Percentiles rank a stretch among this genome's conserved stretches.
Evolutionary conservation across 2,329 filamentous ascomycete genomes (phyloP).

Genomic region (Fusarium stilboides): DNA sequence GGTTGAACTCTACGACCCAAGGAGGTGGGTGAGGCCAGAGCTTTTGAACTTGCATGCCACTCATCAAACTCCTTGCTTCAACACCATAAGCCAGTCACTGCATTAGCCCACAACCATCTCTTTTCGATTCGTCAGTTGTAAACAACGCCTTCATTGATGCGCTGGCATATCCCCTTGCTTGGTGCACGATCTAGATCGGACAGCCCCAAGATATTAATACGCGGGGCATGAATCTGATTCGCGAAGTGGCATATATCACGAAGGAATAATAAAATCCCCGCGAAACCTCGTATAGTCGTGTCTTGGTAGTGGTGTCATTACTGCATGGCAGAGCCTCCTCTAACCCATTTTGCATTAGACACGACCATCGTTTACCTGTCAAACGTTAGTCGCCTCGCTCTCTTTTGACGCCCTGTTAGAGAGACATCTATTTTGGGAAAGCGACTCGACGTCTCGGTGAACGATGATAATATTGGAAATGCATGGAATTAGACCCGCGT

Average conservation of each 20-base stretch:
- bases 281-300: slow-evolving; percentile 12
- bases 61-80: not conserved
- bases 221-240: not conserved
- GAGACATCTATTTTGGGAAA: slow-evolving; percentile 3
- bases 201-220: slow-evolving; percentile 15
- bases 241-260: slow-evolving; percentile 5
- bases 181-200: slow-evolving; percentile 6
- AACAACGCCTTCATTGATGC: slow-evolving; percentile 5
- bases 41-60: slow-evolving; percentile 23
- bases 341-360: slow-evolving; percentile 39
- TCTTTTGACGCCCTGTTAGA: slow-evolving; percentile 26
- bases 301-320: slow-evolving; percentile 26
- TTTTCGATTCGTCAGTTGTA: slow-evolving; percentile 8
- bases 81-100: slow-evolving; percentile 9
- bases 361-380: slow-evolving; percentile 19
- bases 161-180: slow-evolving; percentile 14
- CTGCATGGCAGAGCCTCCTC: slow-evolving; percentile 35
- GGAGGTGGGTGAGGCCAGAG: slow-evolving; percentile 18
- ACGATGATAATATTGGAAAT: not conserved
- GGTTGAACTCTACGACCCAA: slow-evolving; percentile 1
- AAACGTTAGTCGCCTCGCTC: slow-evolving; percentile 28
- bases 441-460: not conserved
- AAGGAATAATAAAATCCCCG: not conserved
- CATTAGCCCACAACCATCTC: not conserved
- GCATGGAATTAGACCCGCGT: not conserved